Conservation (phyloP, 257 asterid species). For the Solanum sejunctum region DNA sequence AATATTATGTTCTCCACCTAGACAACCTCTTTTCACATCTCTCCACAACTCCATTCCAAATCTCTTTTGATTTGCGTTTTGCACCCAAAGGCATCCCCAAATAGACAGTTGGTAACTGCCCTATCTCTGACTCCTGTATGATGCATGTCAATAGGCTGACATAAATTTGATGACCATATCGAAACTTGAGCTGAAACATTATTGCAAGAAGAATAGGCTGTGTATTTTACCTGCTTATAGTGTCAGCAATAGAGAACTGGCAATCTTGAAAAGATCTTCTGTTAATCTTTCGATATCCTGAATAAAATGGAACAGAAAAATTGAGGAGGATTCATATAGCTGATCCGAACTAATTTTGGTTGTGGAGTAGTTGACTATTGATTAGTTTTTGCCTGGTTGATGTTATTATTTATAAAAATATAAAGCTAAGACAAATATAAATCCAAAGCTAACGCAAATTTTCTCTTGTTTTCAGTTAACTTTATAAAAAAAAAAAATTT, state of each 20-base stretch:
- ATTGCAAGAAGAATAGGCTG: background rate
- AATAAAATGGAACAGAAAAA: background rate
- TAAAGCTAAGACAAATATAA: background rate
- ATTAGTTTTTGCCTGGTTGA: background rate
- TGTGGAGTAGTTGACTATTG: background rate
- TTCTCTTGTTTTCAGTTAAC: too few relatives aligned
- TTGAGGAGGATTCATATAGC: background rate
- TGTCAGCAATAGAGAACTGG: background rate
- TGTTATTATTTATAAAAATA: background rate
- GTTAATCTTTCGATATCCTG: background rate
- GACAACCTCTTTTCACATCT: too few relatives aligned
- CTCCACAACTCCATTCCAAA: too few relatives aligned
- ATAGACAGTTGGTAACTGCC: too few relatives aligned
- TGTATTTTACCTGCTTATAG: background rate
- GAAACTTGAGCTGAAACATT: background rate
- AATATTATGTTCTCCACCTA: too few relatives aligned
- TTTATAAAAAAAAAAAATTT: too few relatives aligned
- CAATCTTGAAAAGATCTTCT: background rate
- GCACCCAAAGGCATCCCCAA: too few relatives aligned
- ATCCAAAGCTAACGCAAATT: background rate
- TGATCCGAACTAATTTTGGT: background rate
- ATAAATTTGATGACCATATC: background rate
- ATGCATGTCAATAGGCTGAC: background rate
- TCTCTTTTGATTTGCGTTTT: too few relatives aligned
- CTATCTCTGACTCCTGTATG: background rate